Conservation (phyloP, 495 filamentous ascomycete genomes). For the Penicillium psychrofluorescens region DNA sequence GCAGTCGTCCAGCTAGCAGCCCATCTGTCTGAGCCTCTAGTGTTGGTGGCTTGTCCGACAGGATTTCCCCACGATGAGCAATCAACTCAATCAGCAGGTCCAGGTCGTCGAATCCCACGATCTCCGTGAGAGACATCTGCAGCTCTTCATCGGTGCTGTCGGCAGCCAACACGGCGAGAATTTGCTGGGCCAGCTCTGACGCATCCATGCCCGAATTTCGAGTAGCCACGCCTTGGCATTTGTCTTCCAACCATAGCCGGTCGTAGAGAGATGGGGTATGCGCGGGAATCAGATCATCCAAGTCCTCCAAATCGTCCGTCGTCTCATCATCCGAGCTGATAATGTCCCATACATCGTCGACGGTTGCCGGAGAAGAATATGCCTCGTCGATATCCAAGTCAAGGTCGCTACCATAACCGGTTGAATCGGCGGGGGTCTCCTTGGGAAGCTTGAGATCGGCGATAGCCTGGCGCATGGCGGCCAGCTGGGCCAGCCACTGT, state of each 20-base stretch:
- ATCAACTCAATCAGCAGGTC: constrained; percentile 84
- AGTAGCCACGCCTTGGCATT: constrained; percentile 53
- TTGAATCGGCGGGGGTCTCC: constrained; percentile 30
- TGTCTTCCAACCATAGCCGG: constrained; percentile 54
- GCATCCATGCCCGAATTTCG: constrained; percentile 56
- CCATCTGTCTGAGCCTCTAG: constrained; percentile 40
- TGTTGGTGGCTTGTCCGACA: constrained; percentile 26
- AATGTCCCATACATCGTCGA: constrained; percentile 85
- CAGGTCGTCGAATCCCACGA: constrained; percentile 85
- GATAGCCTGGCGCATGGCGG: constrained; percentile 65
- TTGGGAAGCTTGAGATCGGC: constrained; percentile 57
- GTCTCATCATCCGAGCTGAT: constrained; percentile 66
- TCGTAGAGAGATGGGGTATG: constrained; percentile 18
- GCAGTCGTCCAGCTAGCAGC: constrained; percentile 47
- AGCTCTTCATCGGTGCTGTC: constrained; percentile 71
- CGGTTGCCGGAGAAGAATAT: constrained; percentile 51
- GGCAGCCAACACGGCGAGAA: constrained; percentile 59
- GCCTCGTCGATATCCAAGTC: constrained; percentile 55
- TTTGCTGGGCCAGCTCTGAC: constrained; percentile 58
- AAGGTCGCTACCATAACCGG: constrained; percentile 48
- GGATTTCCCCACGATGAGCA: constrained; percentile 59
- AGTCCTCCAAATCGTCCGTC: constrained; percentile 38
- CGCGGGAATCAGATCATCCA: constrained; percentile 7
- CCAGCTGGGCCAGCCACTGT: constrained; percentile 65
- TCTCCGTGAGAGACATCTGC: constrained; percentile 82